phyloP scores from a whole-genome alignment of 306 rosid species.

The Begonia fuchsioides region DNA sequence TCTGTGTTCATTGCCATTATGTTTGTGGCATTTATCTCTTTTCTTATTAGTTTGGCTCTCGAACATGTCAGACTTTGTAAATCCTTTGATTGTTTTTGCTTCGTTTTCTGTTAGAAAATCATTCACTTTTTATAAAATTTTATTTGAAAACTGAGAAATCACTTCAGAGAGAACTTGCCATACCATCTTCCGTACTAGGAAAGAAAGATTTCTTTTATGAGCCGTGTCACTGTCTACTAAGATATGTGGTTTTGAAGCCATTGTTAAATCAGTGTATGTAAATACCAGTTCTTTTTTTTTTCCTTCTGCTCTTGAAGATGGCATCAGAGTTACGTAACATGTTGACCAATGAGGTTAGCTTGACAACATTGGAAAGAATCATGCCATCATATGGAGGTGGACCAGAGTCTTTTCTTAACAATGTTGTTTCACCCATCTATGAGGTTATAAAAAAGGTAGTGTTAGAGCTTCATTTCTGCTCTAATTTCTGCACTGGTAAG shows the following conservation, averaged over 20 bases:
- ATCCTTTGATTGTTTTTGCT: neutral
- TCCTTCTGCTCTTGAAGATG: constrained; percentile 41
- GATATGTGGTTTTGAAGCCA: too few species aligned
- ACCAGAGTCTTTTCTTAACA: constrained; percentile 64
- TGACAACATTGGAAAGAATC: constrained; percentile 86
- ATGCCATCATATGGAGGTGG: constrained; percentile 91
- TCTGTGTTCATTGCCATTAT: neutral
- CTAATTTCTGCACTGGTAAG: neutral
- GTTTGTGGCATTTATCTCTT: too few species aligned
- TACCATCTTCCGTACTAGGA: too few species aligned
- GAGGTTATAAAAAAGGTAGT: constrained; percentile 47
- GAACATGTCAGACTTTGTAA: neutral
- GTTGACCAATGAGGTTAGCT: constrained; percentile 54
- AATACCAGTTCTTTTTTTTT: neutral
- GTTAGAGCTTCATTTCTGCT: neutral
- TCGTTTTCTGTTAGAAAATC: too few species aligned
- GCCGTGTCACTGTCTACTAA: too few species aligned
- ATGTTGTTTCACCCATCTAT: constrained; percentile 69
- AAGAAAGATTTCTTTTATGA: too few species aligned
- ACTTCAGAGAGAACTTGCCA: too few species aligned
- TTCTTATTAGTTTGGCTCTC: too few species aligned
- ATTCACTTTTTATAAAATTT: neutral
- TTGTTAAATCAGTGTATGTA: neutral
- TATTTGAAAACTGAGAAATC: neutral
- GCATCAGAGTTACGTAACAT: constrained; percentile 74